Evolutionary conservation across 805 yeast genomes (phyloP).

Genomic region (Komagataella pastoris): DNA sequence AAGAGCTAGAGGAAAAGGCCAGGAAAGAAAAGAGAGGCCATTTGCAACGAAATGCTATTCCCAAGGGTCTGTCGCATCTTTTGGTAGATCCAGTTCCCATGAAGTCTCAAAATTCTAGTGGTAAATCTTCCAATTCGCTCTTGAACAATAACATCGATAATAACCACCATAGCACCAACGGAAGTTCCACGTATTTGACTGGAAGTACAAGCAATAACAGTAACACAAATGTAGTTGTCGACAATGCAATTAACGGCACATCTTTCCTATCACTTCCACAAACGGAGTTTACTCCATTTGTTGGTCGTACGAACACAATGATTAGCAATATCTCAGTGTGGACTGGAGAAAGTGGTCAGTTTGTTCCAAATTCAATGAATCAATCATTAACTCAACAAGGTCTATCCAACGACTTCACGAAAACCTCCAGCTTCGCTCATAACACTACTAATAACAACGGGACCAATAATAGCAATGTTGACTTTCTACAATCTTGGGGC

Average conservation of each 20-base stretch:
- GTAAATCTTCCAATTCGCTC: conserved; percentile 18
- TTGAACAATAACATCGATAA: conserved; percentile 2
- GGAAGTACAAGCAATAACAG: background rate
- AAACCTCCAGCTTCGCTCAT: background rate
- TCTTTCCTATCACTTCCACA: conserved; percentile 4
- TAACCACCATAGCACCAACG: background rate
- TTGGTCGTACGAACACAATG: conserved; percentile 43
- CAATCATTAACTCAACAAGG: background rate
- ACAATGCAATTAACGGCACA: background rate
- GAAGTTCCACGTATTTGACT: conserved; percentile 1
- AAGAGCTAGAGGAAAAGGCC: conserved; percentile 31
- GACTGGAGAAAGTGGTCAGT: conserved; percentile 37
- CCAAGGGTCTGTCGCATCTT: conserved; percentile 38
- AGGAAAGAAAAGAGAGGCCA: conserved; percentile 33
- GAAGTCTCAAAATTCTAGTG: conserved; percentile 6
- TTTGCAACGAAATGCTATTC: conserved; percentile 36
- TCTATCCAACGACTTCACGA: background rate
- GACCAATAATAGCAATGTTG: conserved; percentile 3
- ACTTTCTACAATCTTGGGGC: conserved; percentile 10
- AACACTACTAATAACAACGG: conserved; percentile 1
- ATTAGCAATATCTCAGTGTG: conserved; percentile 47
- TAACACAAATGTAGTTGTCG: background rate
- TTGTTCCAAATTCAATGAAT: conserved; percentile 16
- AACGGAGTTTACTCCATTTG: conserved; percentile 9
- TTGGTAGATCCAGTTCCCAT: conserved; percentile 19